Evolutionary conservation across 1,284 basidiomycete species (phyloP).

Genomic region (Lentinus polychrous): DNA sequence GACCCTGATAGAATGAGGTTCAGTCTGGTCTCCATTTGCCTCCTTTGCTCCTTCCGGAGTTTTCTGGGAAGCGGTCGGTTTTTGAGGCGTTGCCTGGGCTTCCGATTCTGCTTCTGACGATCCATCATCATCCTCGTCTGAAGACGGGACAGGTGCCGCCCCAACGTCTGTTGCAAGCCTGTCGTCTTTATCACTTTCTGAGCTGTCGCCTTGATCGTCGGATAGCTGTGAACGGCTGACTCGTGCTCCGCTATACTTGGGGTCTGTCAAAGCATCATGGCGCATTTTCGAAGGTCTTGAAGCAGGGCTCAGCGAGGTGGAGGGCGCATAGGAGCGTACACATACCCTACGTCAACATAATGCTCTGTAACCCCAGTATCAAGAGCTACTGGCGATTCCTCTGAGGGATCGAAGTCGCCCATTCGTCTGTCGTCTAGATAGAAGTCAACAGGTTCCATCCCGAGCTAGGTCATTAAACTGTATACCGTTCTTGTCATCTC

Average conservation of each 20-base stretch:
- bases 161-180: too few relatives aligned
- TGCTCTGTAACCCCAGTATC: conserved; percentile 54
- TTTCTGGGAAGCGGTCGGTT: conserved; percentile 3
- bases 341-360: conserved; percentile 79
- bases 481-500: too few relatives aligned
- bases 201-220: conserved; percentile 25
- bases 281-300: conserved; percentile 63
- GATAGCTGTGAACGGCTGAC: conserved; percentile 56
- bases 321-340: conserved; percentile 9
- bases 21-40: conserved; percentile 16
- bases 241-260: conserved; percentile 71
- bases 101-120: conserved; percentile 18
- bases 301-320: conserved; percentile 8
- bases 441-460: conserved; percentile 12
- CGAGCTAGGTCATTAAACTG: too few relatives aligned
- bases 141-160: too few relatives aligned
- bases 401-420: not conserved
- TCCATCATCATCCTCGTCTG: conserved; percentile 20
- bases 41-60: conserved; percentile 2
- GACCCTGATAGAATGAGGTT: conserved; percentile 7
- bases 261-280: conserved; percentile 55
- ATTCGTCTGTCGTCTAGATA: conserved; percentile 12
- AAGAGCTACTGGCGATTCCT: conserved; percentile 15
- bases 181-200: too few relatives aligned
- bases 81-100: conserved; percentile 3